Percentiles rank a stretch among this genome's conserved stretches.
phyloP scores from a whole-genome alignment of 441 rosid species.

The Manihot esculenta region DNA sequence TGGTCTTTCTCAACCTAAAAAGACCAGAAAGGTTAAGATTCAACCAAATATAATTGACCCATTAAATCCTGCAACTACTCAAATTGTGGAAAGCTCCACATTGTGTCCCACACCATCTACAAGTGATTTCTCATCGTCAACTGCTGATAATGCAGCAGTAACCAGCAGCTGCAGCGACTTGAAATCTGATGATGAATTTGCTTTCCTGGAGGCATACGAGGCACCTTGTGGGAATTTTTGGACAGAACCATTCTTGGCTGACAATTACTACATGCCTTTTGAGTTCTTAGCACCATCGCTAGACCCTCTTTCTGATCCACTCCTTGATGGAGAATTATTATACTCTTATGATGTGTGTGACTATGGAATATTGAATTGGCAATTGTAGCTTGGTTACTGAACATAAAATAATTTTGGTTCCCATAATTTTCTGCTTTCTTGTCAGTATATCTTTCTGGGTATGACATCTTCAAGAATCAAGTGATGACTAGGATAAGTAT shows the following conservation, averaged over 20 bases:
- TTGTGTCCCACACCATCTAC: slow-evolving; percentile 27
- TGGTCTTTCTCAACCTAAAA: slow-evolving; percentile 6
- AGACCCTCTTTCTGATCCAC: slow-evolving; percentile 24
- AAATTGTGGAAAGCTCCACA: slow-evolving; percentile 27
- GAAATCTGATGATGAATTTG: slow-evolving; percentile 13
- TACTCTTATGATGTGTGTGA: slow-evolving; percentile 8
- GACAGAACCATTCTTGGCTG: slow-evolving; percentile 51
- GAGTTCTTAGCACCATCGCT: slow-evolving; percentile 17
- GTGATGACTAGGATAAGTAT: too few species aligned
- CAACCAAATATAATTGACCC: background rate
- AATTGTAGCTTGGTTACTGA: background rate
- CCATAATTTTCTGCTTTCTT: too few species aligned
- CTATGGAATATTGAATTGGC: background rate
- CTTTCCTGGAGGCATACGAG: slow-evolving; percentile 23
- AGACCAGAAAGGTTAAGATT: background rate
- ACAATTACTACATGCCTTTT: slow-evolving; percentile 24
- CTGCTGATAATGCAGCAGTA: slow-evolving; percentile 11
- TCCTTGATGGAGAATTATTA: slow-evolving; percentile 27
- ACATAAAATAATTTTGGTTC: background rate
- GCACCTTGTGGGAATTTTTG: slow-evolving; percentile 37
- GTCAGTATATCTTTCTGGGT: background rate
- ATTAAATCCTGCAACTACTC: background rate
- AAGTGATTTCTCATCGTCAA: slow-evolving; percentile 19
- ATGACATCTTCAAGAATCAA: too few species aligned
- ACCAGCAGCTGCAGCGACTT: slow-evolving; percentile 9